phyloP scores from a whole-genome alignment of 2,329 filamentous ascomycete genomes.

The Exserohilum turcica region DNA sequence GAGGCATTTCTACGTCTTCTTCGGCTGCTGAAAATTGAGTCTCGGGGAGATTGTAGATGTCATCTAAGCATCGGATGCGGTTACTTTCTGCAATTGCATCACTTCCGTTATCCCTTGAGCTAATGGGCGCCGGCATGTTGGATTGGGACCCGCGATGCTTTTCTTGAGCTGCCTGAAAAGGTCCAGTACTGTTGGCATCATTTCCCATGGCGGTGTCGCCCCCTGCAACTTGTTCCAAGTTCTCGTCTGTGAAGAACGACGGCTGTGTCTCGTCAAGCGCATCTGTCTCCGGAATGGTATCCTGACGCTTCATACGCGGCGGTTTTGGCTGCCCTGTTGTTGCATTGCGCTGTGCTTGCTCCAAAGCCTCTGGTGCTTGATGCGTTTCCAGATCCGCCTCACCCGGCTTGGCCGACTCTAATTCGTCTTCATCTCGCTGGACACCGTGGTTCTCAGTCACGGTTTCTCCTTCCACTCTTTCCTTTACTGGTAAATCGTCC shows the following conservation, averaged over 20 bases:
- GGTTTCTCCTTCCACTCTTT: constrained; percentile 17
- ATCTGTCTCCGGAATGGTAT: constrained; percentile 43
- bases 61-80: constrained; percentile 39
- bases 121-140: constrained; percentile 18
- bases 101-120: constrained; percentile 23
- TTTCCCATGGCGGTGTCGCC: neutral
- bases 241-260: constrained; percentile 23
- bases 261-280: constrained; percentile 43
- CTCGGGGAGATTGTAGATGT: constrained; percentile 45
- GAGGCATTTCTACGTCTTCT: constrained; percentile 42
- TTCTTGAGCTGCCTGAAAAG: constrained; percentile 47
- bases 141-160: constrained; percentile 38
- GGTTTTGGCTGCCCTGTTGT: constrained; percentile 1
- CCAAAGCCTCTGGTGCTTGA: constrained; percentile 32
- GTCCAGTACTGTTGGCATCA: constrained; percentile 29
- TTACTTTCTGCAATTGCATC: constrained; percentile 12
- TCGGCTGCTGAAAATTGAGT: constrained; percentile 40
- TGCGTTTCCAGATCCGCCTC: constrained; percentile 16
- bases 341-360: constrained; percentile 11
- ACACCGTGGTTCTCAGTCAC: neutral
- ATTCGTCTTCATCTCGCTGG: constrained; percentile 11
- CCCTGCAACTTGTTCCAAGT: neutral
- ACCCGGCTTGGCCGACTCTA: constrained; percentile 13
- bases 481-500: constrained; percentile 26
- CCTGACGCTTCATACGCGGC: constrained; percentile 29